These are phyloP conservation scores for Durusdinium trenchii DNA, from an alignment of 73 alveolate species.

Conservation along the genomic window DNA sequence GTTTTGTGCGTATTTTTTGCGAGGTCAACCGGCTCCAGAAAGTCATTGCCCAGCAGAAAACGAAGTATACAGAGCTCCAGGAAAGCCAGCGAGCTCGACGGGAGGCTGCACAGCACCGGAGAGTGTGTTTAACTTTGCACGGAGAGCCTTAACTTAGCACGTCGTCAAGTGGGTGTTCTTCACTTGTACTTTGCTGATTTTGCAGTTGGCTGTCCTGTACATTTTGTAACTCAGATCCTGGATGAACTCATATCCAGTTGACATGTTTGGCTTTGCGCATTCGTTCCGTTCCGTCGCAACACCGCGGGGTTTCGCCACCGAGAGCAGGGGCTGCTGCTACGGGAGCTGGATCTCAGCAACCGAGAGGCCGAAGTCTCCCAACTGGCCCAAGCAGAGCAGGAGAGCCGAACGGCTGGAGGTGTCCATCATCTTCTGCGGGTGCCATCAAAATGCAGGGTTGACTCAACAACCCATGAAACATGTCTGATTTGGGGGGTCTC, in stretches of 20 bases:
- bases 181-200: too few species aligned
- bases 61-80: slow-evolving; percentile 9
- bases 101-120: background rate
- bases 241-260: background rate
- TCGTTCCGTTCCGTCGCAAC: background rate
- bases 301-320: too few species aligned
- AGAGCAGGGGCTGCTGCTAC: background rate
- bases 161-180: too few species aligned
- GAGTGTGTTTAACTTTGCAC: background rate
- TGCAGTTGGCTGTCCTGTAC: too few species aligned
- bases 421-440: too few species aligned
- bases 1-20: too few species aligned
- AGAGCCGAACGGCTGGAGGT: background rate
- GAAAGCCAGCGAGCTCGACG: background rate
- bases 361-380: slow-evolving; percentile 43
- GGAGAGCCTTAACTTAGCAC: background rate
- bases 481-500: too few species aligned
- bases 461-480: too few species aligned
- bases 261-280: background rate
- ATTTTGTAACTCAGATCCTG: too few species aligned
- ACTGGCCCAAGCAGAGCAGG: slow-evolving; percentile 31
- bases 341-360: slow-evolving; percentile 7
- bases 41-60: background rate
- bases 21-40: slow-evolving; percentile 17
- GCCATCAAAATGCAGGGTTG: too few species aligned